These are phyloP conservation scores for Alternaria sp. DNA, from an alignment of 2,329 filamentous ascomycete species.

Conservation along the genomic window DNA sequence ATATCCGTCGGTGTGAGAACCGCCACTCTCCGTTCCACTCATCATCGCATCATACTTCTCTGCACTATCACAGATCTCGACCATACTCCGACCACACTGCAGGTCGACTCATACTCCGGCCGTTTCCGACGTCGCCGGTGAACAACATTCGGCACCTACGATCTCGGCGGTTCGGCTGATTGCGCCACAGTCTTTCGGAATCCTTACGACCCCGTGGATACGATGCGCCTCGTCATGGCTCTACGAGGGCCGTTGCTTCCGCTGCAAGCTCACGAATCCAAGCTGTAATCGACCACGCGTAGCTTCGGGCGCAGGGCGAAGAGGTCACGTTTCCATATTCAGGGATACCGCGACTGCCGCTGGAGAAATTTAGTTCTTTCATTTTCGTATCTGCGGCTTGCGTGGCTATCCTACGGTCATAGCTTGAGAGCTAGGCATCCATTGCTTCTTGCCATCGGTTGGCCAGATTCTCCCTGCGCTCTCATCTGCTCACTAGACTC, in stretches of 20 bases:
- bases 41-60: conserved; percentile 9
- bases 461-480: neutral
- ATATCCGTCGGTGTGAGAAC: conserved; percentile 43
- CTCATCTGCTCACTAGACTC: conserved; percentile 4
- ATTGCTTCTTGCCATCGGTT: conserved; percentile 10
- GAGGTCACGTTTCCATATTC: conserved; percentile 6
- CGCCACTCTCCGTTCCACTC: conserved; percentile 24
- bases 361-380: conserved; percentile 1
- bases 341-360: conserved; percentile 9
- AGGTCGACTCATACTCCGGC: conserved; percentile 15
- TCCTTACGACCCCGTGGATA: conserved; percentile 1
- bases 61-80: conserved; percentile 15
- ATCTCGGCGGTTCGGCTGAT: conserved; percentile 19
- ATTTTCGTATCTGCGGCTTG: conserved; percentile 4
- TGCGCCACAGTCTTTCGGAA: conserved; percentile 10
- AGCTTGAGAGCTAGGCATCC: conserved; percentile 20
- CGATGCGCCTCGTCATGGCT: conserved; percentile 7
- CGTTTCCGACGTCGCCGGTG: conserved; percentile 23
- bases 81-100: conserved; percentile 13
- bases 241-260: conserved; percentile 17
- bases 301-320: conserved; percentile 12
- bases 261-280: conserved; percentile 9
- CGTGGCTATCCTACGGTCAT: conserved; percentile 8
- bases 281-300: conserved; percentile 10
- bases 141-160: conserved; percentile 16